Percentiles rank a stretch among this genome's conserved stretches.
Conservation (phyloP, 2,329 filamentous ascomycete genomes). For the Colletotrichum sp. region DNA sequence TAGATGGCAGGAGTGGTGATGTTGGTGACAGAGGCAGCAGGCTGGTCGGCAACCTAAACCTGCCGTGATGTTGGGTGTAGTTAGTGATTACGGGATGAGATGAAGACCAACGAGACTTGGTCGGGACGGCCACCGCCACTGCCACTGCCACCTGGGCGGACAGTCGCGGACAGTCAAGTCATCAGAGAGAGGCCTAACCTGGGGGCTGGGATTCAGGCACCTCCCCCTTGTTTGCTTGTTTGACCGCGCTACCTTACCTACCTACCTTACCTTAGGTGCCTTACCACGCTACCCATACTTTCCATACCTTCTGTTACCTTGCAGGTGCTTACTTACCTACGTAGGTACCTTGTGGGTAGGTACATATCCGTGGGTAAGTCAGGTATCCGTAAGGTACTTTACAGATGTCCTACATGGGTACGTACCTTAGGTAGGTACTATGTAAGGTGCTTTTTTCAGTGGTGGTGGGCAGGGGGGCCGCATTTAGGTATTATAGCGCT, state of each 20-base stretch:
- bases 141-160: not conserved
- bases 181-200: not conserved
- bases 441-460: not conserved
- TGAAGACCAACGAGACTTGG: not conserved
- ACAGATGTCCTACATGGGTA: not conserved
- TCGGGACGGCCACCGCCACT: not conserved
- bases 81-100: not conserved
- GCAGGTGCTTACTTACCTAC: not conserved
- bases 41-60: not conserved
- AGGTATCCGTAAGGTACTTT: no score
- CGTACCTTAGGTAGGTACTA: not conserved
- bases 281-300: not conserved
- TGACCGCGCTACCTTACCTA: not conserved
- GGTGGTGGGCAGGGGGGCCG: not conserved
- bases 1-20: not conserved
- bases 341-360: not conserved
- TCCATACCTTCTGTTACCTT: not conserved
- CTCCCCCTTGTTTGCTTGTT: not conserved
- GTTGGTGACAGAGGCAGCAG: not conserved
- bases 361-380: no score
- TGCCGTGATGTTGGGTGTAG: not conserved
- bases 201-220: not conserved
- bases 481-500: not conserved
- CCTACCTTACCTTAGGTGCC: not conserved
- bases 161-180: not conserved